Base-by-base conservation (phyloP, 345 rosid genomes). In the Salix arbutifolia region DNA sequence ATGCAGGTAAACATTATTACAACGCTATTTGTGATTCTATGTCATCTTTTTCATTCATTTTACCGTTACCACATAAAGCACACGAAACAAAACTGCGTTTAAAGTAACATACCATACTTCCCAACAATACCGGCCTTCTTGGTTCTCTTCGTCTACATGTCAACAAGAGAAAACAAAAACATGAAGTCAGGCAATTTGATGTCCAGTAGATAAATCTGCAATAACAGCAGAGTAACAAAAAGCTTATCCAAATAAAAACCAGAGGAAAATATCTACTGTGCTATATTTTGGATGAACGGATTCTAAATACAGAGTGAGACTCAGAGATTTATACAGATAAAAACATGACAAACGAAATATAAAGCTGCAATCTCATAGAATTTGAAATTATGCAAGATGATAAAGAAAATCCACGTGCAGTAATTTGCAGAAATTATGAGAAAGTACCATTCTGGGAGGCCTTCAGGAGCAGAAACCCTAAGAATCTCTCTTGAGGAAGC, bases 61-160 rank as follows among this genome's bases (percentile, higher is more conserved):
- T 46, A 46, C 50, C 50, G 17, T 46, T 46, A 14, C 17, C 50
- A 44, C 50, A 13, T 44, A 44, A 44, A 40, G 26, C 18, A 14
- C 4, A 13, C 12, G 9, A 3, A 31, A n/a, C 42, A 9, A 19
- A 71, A 19, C 44, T 4, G 62, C 6, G 28, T 21, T 21, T 50
- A 37, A 38, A 46, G 61, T 17, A 2, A 37, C 82, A 33, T 83
- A 90, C 94, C 94, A 82, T 90, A 90, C 16, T 90, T 90, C 8
- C 94, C 94, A 8, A 90, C 90, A 76, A 90, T 90, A 61, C 94
- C 94, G 0, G 89, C 94, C 90, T 90, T 90, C 94, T 90, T 90
- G 67, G 94, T 90, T 79, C 94, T 87, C 86, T 90, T 90, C 14
- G 94, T 87, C 94, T 90, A 84, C 67, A 74, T 2, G 58, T 19